These are phyloP conservation scores for Breynia disticha DNA, from an alignment of 441 rosid species.

Conservation along the genomic window DNA sequence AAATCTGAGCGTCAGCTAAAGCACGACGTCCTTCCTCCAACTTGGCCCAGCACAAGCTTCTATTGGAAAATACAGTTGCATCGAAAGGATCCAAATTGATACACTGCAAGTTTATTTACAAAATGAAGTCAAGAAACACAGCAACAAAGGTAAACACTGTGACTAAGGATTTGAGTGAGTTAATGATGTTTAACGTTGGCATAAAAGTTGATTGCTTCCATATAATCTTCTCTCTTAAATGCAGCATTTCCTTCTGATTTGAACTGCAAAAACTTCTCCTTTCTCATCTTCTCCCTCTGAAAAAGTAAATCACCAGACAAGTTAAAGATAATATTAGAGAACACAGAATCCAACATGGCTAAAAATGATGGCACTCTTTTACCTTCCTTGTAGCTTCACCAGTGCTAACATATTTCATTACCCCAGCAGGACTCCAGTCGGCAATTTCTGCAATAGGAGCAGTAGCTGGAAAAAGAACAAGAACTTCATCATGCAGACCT, in stretches of 20 bases:
- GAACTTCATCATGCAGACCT: background rate
- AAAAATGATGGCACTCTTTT: background rate
- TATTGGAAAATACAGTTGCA: conserved; percentile 2
- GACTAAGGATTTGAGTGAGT: background rate
- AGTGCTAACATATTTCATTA: conserved; percentile 7
- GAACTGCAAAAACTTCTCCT: background rate
- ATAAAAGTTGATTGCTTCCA: background rate
- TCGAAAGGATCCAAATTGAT: background rate
- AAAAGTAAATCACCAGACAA: background rate
- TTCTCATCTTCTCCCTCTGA: background rate
- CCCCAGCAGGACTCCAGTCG: conserved; percentile 5
- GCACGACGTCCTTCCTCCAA: conserved; percentile 9
- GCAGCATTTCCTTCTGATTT: conserved; percentile 3
- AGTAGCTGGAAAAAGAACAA: conserved; percentile 10
- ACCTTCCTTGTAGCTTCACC: conserved; percentile 3
- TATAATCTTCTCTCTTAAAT: conserved; percentile 5
- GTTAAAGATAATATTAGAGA: no score
- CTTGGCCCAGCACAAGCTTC: conserved; percentile 9
- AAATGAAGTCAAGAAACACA: background rate
- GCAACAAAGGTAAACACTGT: no score
- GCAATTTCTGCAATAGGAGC: conserved; percentile 6
- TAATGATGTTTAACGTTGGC: background rate
- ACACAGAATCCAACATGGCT: background rate
- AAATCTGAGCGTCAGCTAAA: background rate
- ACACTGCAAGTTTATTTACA: background rate